Evolutionary conservation across 2,329 filamentous ascomycete genomes (phyloP), one percentile per base, ranked within the genome.

Genomic region (Pseudomassariella vexata): DNA sequence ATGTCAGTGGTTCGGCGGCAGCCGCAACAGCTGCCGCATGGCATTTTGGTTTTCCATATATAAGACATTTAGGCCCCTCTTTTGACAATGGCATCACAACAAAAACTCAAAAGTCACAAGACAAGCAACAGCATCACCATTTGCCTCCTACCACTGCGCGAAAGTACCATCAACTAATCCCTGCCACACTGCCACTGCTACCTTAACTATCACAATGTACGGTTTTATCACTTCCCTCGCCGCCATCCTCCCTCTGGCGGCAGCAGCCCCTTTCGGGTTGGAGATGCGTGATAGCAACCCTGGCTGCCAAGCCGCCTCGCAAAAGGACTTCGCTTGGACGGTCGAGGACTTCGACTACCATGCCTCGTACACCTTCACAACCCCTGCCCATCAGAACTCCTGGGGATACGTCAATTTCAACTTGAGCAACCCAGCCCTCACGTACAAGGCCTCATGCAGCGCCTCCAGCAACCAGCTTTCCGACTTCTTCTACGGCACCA

Each of bases 401-500:
- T 60, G 52, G 50, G 70, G 68, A 29, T 57, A 59, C 37, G 60
- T 66, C 39, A 57, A 55, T 47, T 74, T 74, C 55, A 66, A 62
- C 39, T 53, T 73, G n/a, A 45, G 50, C 33, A 73, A 71, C 59
- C 55, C 61, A 10, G 65, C 57, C 19, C 43, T 69, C 22, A 41
- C 52, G 23, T 57, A 60, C 39, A 44, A 40, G 15, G 49, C 56
- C 7, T 29, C 39, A 19, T 74, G 70, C 61, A 41, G 39, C 18
- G 65, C 54, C 26, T 10, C 41, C 14, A 71, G 65, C 49, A 52
- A 41, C 39, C 57, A 60, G 50, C 58, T 71, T 5, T 37, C 30
- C 8, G 62, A 69, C 42, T 73, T 70, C 48, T 74, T 71, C 55
- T 70, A 67, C 48, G 69, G 66, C 43, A 61, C 49, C 30, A 12